phyloP scores from a whole-genome alignment of 2,329 filamentous ascomycete species.

The Aureobasidium mangrovei region DNA sequence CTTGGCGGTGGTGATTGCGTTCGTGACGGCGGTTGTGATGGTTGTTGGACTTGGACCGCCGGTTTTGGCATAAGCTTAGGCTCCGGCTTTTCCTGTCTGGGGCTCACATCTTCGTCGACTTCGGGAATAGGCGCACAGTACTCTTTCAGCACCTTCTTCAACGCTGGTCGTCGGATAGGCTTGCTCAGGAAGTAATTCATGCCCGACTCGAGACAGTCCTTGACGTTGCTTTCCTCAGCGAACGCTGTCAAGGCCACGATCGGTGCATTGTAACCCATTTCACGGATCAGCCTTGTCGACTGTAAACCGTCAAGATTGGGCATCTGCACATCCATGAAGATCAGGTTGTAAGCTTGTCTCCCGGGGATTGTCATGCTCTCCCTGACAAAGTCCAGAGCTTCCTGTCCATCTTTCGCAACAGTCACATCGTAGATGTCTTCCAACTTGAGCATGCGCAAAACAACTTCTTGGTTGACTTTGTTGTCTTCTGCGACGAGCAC shows the following conservation, averaged over 20 bases:
- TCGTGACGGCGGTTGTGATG: background rate
- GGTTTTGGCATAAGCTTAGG: background rate
- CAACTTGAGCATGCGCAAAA: slow-evolving; percentile 59
- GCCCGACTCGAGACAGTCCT: slow-evolving; percentile 64
- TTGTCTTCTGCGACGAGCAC: slow-evolving; percentile 82
- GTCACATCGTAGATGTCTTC: slow-evolving; percentile 81
- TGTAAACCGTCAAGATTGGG: slow-evolving; percentile 85
- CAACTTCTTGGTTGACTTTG: slow-evolving; percentile 53
- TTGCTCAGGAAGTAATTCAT: slow-evolving; percentile 82
- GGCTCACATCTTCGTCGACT: slow-evolving; percentile 40
- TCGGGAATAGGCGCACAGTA: slow-evolving; percentile 75
- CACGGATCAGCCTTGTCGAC: slow-evolving; percentile 72
- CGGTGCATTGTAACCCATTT: slow-evolving; percentile 77
- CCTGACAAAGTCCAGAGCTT: slow-evolving; percentile 80
- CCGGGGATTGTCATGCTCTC: slow-evolving; percentile 52
- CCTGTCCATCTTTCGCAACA: slow-evolving; percentile 59
- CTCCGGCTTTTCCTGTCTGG: slow-evolving; percentile 1
- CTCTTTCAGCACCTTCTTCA: slow-evolving; percentile 76
- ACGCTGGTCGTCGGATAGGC: slow-evolving; percentile 68
- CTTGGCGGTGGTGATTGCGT: background rate
- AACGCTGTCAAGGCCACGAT: slow-evolving; percentile 90
- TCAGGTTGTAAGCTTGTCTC: slow-evolving; percentile 57
- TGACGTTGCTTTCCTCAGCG: slow-evolving; percentile 70
- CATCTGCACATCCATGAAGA: slow-evolving; percentile 95
- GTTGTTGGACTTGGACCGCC: background rate